These are phyloP conservation scores for Guadua angustifolia DNA, from an alignment of 176 grass and related monocot species.

Conservation along the genomic window DNA sequence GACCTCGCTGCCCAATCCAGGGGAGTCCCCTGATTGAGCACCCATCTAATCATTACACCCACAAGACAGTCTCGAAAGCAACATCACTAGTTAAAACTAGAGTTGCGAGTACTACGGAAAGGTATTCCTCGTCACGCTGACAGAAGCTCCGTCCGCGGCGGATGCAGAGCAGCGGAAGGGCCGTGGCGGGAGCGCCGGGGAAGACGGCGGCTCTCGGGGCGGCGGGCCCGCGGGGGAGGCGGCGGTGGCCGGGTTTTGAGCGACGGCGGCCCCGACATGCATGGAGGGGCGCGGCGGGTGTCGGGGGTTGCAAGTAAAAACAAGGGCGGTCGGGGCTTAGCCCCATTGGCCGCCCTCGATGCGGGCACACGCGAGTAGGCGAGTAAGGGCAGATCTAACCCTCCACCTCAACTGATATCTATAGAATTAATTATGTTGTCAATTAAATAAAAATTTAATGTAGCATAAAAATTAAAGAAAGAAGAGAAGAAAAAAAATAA, in stretches of 20 bases:
- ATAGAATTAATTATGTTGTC: too few relatives aligned
- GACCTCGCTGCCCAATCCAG: slow-evolving; percentile 39
- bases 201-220: background rate
- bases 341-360: too few relatives aligned
- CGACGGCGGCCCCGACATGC: slow-evolving; percentile 44
- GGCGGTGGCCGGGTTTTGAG: slow-evolving; percentile 33
- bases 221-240: background rate
- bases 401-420: too few relatives aligned
- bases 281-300: background rate
- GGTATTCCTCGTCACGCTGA: slow-evolving; percentile 25
- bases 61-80: background rate
- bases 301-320: background rate
- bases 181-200: background rate
- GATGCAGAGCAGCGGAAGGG: slow-evolving; percentile 6
- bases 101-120: background rate
- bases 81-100: background rate
- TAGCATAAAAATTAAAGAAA: too few relatives aligned
- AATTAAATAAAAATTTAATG: too few relatives aligned
- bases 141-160: background rate
- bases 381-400: too few relatives aligned
- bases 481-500: too few relatives aligned
- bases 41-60: slow-evolving; percentile 41
- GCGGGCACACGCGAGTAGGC: too few relatives aligned
- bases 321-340: too few relatives aligned
- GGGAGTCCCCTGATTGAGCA: too few relatives aligned